Percentiles rank a stretch among this genome's conserved stretches.
Conservation (phyloP, 495 filamentous ascomycete genomes). For the Xylaria nigripes region DNA sequence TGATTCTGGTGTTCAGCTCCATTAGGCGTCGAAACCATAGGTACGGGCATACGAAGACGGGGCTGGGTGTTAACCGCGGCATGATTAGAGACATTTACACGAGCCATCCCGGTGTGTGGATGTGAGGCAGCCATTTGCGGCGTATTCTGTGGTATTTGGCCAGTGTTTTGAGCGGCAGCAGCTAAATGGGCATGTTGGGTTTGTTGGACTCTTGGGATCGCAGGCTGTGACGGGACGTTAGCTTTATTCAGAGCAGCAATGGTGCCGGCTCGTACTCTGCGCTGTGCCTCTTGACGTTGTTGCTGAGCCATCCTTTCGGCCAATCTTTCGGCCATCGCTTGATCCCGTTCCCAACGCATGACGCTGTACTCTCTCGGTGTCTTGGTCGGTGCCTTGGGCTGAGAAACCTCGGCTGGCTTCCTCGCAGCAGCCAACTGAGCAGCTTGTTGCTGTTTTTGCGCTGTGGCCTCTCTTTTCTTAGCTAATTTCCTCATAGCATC, state of each 20-base stretch:
- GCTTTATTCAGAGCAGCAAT: constrained; percentile 14
- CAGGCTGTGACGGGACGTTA: constrained; percentile 23
- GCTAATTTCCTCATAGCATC: constrained; percentile 93
- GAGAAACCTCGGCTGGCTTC: constrained; percentile 60
- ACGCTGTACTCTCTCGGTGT: constrained; percentile 86
- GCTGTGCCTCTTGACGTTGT: constrained; percentile 48
- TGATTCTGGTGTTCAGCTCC: constrained; percentile 33
- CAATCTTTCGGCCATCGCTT: constrained; percentile 66
- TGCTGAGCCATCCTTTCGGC: constrained; percentile 65
- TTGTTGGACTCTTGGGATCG: constrained; percentile 31
- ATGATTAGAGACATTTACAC: constrained; percentile 30
- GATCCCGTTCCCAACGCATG: constrained; percentile 75
- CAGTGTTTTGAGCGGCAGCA: constrained; percentile 25
- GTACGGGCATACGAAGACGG: constrained; percentile 34
- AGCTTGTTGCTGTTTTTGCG: constrained; percentile 79
- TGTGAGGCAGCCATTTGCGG: constrained; percentile 35
- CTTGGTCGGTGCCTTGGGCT: constrained; percentile 43
- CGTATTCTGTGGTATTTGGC: constrained; percentile 27
- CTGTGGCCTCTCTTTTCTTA: constrained; percentile 78
- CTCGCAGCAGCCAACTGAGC: constrained; percentile 60
- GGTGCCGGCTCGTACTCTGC: constrained; percentile 44
- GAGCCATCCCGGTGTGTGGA: constrained; percentile 28
- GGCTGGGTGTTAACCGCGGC: constrained; percentile 29
- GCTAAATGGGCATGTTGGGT: constrained; percentile 32
- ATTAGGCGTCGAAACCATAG: constrained; percentile 36